Percentiles rank a stretch among this genome's conserved stretches.
Conservation (phyloP, 371 early-diverging fungal species). For the Lichtheimia ornata region DNA sequence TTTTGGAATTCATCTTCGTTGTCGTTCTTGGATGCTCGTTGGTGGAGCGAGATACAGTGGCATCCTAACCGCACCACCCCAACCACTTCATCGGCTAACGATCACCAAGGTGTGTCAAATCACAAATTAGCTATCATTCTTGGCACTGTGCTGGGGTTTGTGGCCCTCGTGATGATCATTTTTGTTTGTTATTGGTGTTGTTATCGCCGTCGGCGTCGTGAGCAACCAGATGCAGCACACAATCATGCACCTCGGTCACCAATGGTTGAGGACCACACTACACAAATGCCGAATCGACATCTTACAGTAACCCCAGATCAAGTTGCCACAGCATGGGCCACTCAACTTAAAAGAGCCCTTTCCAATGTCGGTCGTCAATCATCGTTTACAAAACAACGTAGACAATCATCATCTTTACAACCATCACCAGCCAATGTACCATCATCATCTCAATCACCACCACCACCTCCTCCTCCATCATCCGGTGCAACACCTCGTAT, state of each 20-base stretch:
- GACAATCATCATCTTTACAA: not conserved
- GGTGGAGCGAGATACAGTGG: constrained; percentile 11
- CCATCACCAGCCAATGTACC: not conserved
- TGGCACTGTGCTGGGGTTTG: constrained; percentile 11
- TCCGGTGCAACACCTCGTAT: not conserved
- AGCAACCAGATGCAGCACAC: not conserved
- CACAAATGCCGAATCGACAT: not conserved
- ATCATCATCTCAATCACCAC: not conserved
- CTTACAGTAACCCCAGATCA: not conserved
- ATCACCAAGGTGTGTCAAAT: not conserved
- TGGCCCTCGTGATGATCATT: not conserved
- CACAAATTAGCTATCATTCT: constrained; percentile 9
- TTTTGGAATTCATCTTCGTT: constrained; percentile 11
- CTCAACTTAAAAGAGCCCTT: not conserved
- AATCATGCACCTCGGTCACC: not conserved
- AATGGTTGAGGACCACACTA: not conserved
- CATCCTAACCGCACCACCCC: not conserved
- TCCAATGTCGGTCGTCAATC: too few relatives aligned
- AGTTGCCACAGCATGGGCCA: not conserved
- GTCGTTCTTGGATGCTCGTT: constrained; percentile 8
- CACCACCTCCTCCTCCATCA: not conserved
- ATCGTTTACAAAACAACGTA: not conserved
- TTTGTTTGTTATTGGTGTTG: constrained; percentile 5
- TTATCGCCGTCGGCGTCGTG: constrained; percentile 4
- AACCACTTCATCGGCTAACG: not conserved